Evolutionary conservation across 768 basidiomycete species (phyloP).

Genomic region (Trametes maxima): DNA sequence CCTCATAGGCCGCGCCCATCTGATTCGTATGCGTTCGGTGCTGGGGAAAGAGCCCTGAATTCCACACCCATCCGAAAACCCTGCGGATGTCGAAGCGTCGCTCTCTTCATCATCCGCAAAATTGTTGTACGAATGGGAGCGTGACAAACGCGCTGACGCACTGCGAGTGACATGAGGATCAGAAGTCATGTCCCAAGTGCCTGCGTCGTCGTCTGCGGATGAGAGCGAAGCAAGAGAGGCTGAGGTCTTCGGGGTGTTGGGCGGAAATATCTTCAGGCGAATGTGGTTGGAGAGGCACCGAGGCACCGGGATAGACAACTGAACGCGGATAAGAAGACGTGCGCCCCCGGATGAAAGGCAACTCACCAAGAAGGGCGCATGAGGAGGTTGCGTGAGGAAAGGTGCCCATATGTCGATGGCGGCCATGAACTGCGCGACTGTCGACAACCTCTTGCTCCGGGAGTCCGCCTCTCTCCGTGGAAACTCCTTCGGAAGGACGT

Average conservation of each 20-base stretch:
- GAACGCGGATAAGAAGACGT: background rate
- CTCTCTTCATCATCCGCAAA: slow-evolving; percentile 85
- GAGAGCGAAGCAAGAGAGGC: slow-evolving; percentile 76
- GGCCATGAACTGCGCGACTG: slow-evolving; percentile 74
- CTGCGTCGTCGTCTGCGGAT: slow-evolving; percentile 69
- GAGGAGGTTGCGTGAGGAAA: slow-evolving; percentile 64
- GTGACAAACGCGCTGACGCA: slow-evolving; percentile 48
- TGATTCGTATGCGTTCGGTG: slow-evolving; percentile 70
- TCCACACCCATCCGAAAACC: slow-evolving; percentile 60
- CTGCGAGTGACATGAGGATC: slow-evolving; percentile 74
- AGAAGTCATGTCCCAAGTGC: slow-evolving; percentile 73
- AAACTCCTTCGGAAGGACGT: slow-evolving; percentile 72
- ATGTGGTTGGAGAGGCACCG: slow-evolving; percentile 78
- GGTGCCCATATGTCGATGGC: slow-evolving; percentile 79
- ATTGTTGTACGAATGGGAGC: slow-evolving; percentile 63
- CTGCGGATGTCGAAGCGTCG: slow-evolving; percentile 61
- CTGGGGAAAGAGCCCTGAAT: slow-evolving; percentile 82
- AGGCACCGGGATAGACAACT: slow-evolving; percentile 80
- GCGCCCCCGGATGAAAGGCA: background rate
- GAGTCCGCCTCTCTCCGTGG: slow-evolving; percentile 29
- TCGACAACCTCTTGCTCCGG: slow-evolving; percentile 28
- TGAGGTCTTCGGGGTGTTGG: slow-evolving; percentile 47
- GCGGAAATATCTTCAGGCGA: slow-evolving; percentile 73
- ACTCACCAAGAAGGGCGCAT: slow-evolving; percentile 71
- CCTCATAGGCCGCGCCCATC: slow-evolving; percentile 74